phyloP scores from a whole-genome alignment of 2,329 filamentous ascomycete genomes.

The Beauveria medogensis region DNA sequence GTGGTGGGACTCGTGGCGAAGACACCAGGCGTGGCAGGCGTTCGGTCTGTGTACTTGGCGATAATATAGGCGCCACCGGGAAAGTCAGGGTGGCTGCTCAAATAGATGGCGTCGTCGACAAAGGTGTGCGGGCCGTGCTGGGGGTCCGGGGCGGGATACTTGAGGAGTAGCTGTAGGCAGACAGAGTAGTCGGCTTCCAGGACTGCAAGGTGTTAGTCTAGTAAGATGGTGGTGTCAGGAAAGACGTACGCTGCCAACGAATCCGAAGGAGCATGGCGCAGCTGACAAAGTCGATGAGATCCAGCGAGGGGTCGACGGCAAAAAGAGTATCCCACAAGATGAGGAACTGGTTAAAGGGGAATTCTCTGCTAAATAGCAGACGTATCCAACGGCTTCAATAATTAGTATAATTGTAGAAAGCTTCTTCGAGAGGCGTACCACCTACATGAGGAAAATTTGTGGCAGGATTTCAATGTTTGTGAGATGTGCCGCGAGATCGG shows the following conservation, averaged over 20 bases:
- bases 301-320: slow-evolving; percentile 70
- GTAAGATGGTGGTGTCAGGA: neutral
- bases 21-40: slow-evolving; percentile 30
- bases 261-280: slow-evolving; percentile 89
- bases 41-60: slow-evolving; percentile 58
- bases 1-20: slow-evolving; percentile 26
- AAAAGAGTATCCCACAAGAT: slow-evolving; percentile 88
- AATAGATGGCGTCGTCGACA: slow-evolving; percentile 75
- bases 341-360: slow-evolving; percentile 77
- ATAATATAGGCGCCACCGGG: slow-evolving; percentile 59
- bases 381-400: slow-evolving; percentile 77
- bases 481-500: slow-evolving; percentile 74
- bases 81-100: slow-evolving; percentile 55
- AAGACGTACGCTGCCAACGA: slow-evolving; percentile 69
- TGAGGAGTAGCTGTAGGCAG: slow-evolving; percentile 72
- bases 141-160: slow-evolving; percentile 63
- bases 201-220: slow-evolving; percentile 42
- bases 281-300: slow-evolving; percentile 83
- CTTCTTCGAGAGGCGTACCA: neutral
- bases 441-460: slow-evolving; percentile 89
- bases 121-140: slow-evolving; percentile 67
- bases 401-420: neutral
- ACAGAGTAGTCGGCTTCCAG: slow-evolving; percentile 81
- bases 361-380: slow-evolving; percentile 86
- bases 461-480: slow-evolving; percentile 82